A percentile compares a stretch with the other conserved stretches of the same genome.
Conservation (phyloP, 352 stramenopile species). For the Phytophthora aleatoria region DNA sequence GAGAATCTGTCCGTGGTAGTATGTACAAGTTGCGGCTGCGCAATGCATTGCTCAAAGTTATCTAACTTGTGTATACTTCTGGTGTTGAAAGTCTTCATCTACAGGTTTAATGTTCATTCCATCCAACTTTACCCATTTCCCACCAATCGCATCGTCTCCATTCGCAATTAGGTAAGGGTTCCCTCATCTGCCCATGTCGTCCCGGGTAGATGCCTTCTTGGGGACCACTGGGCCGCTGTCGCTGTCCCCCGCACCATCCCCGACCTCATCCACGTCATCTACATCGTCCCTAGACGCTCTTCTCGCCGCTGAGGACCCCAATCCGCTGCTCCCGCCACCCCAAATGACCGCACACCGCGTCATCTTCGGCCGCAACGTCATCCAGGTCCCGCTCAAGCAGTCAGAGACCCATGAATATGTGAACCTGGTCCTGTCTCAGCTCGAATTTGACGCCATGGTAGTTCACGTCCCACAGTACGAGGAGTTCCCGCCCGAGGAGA, state of each 20-base stretch:
- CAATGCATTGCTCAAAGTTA: too few species aligned
- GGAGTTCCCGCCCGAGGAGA: slow-evolving; percentile 51
- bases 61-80: too few species aligned
- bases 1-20: too few species aligned
- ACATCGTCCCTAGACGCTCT: slow-evolving; percentile 36
- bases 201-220: slow-evolving; percentile 1
- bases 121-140: too few species aligned
- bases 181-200: slow-evolving; percentile 1
- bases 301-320: slow-evolving; percentile 32
- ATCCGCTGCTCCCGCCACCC: slow-evolving; percentile 22
- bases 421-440: slow-evolving; percentile 76
- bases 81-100: too few species aligned
- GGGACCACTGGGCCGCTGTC: slow-evolving; percentile 18
- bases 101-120: too few species aligned
- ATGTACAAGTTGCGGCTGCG: too few species aligned
- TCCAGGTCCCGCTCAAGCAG: slow-evolving; percentile 74
- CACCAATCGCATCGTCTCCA: too few species aligned
- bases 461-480: slow-evolving; percentile 77
- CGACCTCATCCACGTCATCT: slow-evolving; percentile 36
- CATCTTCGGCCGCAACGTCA: slow-evolving; percentile 72
- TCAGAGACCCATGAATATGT: slow-evolving; percentile 53
- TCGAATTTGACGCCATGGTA: slow-evolving; percentile 80
- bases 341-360: slow-evolving; percentile 41
- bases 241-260: slow-evolving; percentile 22
- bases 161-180: too few species aligned